Base-by-base conservation (phyloP, 2,329 filamentous ascomycete species). In the Diaporthe longicolla region DNA sequence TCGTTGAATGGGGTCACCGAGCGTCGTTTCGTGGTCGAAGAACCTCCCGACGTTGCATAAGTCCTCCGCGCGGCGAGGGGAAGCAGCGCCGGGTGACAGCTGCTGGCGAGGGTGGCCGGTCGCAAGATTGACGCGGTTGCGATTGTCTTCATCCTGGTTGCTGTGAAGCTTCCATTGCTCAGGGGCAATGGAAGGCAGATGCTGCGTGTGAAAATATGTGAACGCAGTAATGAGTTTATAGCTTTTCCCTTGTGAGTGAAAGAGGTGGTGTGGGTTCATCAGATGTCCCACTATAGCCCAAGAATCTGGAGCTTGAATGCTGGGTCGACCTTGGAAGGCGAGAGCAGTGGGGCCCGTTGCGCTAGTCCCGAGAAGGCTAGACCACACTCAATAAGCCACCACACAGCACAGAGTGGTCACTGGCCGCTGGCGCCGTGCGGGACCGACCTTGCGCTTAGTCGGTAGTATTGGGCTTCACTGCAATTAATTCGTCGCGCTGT, bases 1-100 rank as follows among this genome's bases (percentile, higher is more conserved):
- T 98, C 96, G 78, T 95, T 97, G 79, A 95, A 92, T 0, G 96
- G 90, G 0, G 95, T 98, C 35, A 98, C 91, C 52, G 91, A 88
- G 79, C 89, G 92, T 71, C 94, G 89, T 76, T 88, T 89, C 35
- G 83, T 80, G 17, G 87, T 78, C 75, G 76, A 74, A 0, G 82
- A 74, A 48, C 76, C 74, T 50, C 81, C 82, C 26, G 87, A 78
- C 74, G 84, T 85, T 75, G 92, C 89, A 84, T 92, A 93, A 68
- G 83, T 81, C 79, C 90, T 87, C 75, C 82, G 82, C 45, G 82
- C 76, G 57, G 86, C 73, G 54, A 85, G 77, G 50, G 83, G 82
- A 83, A 83, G 68, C 11, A 68, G 63, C 85, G 76, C 57, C 79
- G 79, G 63, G 80, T 78, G 58, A 78, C 74, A 75, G 75, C 55